Evolutionary conservation across 768 basidiomycete species (phyloP), one percentile per base, ranked within the genome.

Genomic region (Pholiota microspora): DNA sequence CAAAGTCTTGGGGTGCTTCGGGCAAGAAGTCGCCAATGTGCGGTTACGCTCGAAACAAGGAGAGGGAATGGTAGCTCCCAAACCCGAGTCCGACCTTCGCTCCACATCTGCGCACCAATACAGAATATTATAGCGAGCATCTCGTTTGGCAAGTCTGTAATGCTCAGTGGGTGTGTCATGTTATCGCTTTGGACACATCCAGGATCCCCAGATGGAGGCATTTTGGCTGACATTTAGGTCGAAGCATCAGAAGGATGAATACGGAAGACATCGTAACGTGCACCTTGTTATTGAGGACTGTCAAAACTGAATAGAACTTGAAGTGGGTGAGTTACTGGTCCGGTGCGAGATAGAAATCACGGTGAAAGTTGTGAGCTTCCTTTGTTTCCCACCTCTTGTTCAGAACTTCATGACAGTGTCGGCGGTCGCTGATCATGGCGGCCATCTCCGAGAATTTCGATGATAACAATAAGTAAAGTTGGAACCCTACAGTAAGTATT

Each of bases 1-100:
- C 63, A 64, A 2, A 64, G 59, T 28, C 56, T 49, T 15, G 59
- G 63, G 3, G 54, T 57, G 10, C 28, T 49, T 24, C 49, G 45
- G 28, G 63, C 55, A 15, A 64, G 32, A 10, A 35, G 42, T 15
- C 53, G 59, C 63, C 61, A 64, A 18, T 54, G 53, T 8, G 18
- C 27, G 29, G 59, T 61, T 16, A 59, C 49, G 8, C 44, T 32
- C 7, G 57, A 60, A 24, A 61, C 49, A 12, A 60, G 23, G 18
- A 61, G 24, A 8, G 63, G 61, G 34, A 62, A 64, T 3, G 63
- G 63, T 3, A 62, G 32, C 24, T 32, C 51, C 34, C 50, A 10
- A 5, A 44, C 34, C 16, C 18, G 13, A 10, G 53, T 31, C 23
- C 32, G 23, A 21, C 21, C 9, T 2, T 38, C 32, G 21, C 34